Conservation (phyloP, 352 stramenopile genomes). For the Phytophthora palmivora region DNA sequence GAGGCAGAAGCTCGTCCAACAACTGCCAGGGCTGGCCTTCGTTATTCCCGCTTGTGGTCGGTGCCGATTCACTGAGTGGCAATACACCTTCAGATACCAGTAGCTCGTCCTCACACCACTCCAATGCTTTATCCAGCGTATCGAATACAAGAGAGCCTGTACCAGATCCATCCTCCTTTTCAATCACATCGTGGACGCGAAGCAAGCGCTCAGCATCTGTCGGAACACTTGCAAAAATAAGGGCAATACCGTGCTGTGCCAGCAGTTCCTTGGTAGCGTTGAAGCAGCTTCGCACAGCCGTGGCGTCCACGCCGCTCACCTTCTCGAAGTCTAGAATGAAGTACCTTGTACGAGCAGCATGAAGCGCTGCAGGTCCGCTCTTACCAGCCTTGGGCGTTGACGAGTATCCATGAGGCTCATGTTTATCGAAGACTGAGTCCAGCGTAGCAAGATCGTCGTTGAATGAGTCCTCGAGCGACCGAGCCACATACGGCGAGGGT, state of each 20-base stretch:
- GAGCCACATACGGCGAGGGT: slow-evolving; percentile 39
- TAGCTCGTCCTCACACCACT: slow-evolving; percentile 89
- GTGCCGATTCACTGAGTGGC: slow-evolving; percentile 65
- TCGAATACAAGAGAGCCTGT: slow-evolving; percentile 82
- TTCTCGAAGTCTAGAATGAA: slow-evolving; percentile 92
- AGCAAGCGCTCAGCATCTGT: slow-evolving; percentile 74
- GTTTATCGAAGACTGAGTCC: slow-evolving; percentile 57
- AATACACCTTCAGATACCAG: slow-evolving; percentile 74
- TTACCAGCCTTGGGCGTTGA: slow-evolving; percentile 41
- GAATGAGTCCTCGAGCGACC: slow-evolving; percentile 35
- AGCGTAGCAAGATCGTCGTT: slow-evolving; percentile 68
- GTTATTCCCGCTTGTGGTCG: slow-evolving; percentile 32
- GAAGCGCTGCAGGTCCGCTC: slow-evolving; percentile 43
- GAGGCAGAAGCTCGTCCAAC: slow-evolving; percentile 72
- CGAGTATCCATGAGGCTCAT: slow-evolving; percentile 49
- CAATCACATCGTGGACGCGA: slow-evolving; percentile 83
- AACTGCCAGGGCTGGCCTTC: slow-evolving; percentile 57
- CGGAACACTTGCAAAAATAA: slow-evolving; percentile 82
- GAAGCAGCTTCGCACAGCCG: slow-evolving; percentile 88
- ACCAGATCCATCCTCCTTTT: slow-evolving; percentile 59
- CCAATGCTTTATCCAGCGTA: slow-evolving; percentile 81
- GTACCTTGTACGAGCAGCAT: slow-evolving; percentile 80
- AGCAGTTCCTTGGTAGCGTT: slow-evolving; percentile 87
- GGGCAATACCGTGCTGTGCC: slow-evolving; percentile 73
- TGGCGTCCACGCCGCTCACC: slow-evolving; percentile 90